A percentile compares a stretch with the other conserved stretches of the same genome.
phyloP scores from a whole-genome alignment of 495 filamentous ascomycete genomes.

The Aspergillus funiculosus region DNA sequence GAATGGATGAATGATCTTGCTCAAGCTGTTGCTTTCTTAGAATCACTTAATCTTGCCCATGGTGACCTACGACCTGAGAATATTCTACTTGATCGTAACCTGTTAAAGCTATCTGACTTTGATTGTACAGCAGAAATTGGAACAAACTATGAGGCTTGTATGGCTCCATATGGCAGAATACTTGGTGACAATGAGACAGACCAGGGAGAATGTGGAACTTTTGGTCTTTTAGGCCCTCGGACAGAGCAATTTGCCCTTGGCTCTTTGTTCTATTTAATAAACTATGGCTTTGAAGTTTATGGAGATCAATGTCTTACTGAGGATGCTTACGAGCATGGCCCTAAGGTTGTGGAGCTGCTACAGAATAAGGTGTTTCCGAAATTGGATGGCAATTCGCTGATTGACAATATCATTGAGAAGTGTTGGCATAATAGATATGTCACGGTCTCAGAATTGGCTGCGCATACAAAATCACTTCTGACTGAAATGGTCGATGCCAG shows the following conservation, averaged over 20 bases:
- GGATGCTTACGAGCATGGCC: conserved; percentile 33
- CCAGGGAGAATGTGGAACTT: conserved; percentile 23
- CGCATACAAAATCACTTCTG: conserved; percentile 18
- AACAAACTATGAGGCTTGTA: conserved; percentile 25
- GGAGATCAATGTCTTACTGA: conserved; percentile 28
- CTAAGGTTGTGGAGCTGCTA: conserved; percentile 28
- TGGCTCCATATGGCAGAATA: conserved; percentile 26
- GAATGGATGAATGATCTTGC: conserved; percentile 40
- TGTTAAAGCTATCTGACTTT: conserved; percentile 26
- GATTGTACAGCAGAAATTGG: conserved; percentile 28
- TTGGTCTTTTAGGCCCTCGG: conserved; percentile 27
- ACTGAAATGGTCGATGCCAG: neutral
- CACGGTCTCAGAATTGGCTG: conserved; percentile 26
- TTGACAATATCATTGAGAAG: conserved; percentile 34
- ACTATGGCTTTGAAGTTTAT: conserved; percentile 36
- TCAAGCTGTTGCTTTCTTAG: conserved; percentile 33
- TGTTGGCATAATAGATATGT: conserved; percentile 35
- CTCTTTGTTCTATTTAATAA: conserved; percentile 34
- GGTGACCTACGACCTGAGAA: conserved; percentile 31
- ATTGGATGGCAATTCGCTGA: conserved; percentile 27
- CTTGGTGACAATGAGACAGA: conserved; percentile 21
- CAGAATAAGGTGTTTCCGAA: conserved; percentile 34
- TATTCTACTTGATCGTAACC: conserved; percentile 25
- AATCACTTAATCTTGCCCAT: conserved; percentile 37
- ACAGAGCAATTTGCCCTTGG: conserved; percentile 37